Evolutionary conservation across 148 eudicot genomes (phyloP).

Genomic region (Heliosperma pusillum): DNA sequence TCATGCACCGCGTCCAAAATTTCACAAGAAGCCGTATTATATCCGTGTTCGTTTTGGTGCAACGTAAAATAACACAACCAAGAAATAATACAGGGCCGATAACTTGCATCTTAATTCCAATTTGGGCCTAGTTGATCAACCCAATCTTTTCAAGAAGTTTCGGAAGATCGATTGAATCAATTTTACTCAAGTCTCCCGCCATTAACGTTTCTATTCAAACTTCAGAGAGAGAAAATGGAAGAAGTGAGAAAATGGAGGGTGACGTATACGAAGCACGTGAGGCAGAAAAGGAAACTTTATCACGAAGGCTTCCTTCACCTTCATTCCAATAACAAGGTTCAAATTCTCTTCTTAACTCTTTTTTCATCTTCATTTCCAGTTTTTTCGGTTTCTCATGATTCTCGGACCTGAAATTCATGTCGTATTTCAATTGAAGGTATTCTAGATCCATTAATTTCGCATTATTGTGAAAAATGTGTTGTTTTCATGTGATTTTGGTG

Average conservation of each 20-base stretch:
- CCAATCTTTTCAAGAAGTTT: no score
- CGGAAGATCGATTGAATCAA: not conserved
- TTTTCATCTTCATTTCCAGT: not conserved
- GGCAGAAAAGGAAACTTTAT: constrained; percentile 85
- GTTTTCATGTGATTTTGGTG: not conserved
- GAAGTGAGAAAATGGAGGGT: constrained; percentile 62
- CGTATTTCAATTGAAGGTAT: not conserved
- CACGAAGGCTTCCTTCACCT: constrained; percentile 69
- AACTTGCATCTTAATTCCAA: no score
- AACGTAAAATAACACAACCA: no score
- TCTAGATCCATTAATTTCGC: not conserved
- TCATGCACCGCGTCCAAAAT: no score
- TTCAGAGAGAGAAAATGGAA: constrained; percentile 26
- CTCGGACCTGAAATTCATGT: not conserved
- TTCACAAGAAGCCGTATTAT: no score
- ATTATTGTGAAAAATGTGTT: not conserved
- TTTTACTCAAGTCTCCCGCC: constrained; percentile 21
- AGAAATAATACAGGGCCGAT: no score
- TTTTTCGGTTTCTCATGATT: no score
- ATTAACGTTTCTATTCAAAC: not conserved
- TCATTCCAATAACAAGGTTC: constrained; percentile 49
- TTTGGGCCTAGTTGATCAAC: no score
- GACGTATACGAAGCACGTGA: constrained; percentile 78
- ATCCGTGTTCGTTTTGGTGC: no score
- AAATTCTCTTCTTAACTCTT: not conserved